Evolutionary conservation across 805 yeast species (phyloP), one percentile per base, ranked within the genome.

Genomic region (Kregervanrija fluxuum): DNA sequence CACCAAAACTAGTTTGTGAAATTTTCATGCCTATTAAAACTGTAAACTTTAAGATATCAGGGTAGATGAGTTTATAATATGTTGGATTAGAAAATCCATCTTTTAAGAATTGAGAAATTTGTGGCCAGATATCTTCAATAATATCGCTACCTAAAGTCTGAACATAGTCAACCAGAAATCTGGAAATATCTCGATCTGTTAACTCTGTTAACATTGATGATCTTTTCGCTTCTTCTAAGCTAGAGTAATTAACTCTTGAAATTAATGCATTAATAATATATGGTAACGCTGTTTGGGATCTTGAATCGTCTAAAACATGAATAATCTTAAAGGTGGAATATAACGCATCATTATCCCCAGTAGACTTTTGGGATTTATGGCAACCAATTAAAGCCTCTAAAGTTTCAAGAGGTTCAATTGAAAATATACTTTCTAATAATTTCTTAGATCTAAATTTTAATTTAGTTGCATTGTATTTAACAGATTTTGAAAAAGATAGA

Each of bases 251-350:
- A 9, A 76, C 67, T 47, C 83, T 65, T 9, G 78, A 66, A 16
- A 62, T 57, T 31, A 83, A 68, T 0, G 85, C 68, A 45, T 75
- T 70, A 51, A 86, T 68, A 4, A 89, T 65, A 52, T 76, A 73
- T 0, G 95, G 90, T 11, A 88, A 66, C 0, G 95, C 84, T 5
- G 77, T 54, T 45, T 80, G 85, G 0, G 95, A 85, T 50, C 85
- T 77, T 8, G 95, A 84, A 0, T 93, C 91, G 63, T 90, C 96
- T 40, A 90, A 65, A 2, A 85, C 81, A 59, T 85, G 88, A n/a
- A 86, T 61, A 1, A 86, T 56, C 51, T 81, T 83, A 53, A 79
- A 73, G 11, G 79, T 67, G 5, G 74, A 54, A 60, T 51, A 22
- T 53, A 53, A 31, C 12, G 49, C 44, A 11, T 47, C 41, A 11